These are phyloP conservation scores for Fusarium devonianum DNA, from an alignment of 2,329 filamentous ascomycete genomes.

Conservation along the genomic window DNA sequence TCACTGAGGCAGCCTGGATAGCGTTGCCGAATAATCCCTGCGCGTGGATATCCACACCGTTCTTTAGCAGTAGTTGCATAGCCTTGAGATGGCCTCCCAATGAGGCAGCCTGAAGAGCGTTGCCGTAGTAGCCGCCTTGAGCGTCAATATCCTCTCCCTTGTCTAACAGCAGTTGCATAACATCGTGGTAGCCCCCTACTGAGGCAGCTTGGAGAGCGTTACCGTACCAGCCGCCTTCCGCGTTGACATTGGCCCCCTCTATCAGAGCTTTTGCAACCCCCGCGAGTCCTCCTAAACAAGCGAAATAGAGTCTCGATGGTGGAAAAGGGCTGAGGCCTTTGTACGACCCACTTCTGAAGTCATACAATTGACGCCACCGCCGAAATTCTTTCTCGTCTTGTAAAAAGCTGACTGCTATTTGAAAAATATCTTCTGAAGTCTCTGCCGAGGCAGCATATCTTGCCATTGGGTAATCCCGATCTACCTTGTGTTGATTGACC, in stretches of 20 bases:
- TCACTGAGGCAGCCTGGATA: conserved; percentile 18
- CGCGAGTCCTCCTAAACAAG: conserved; percentile 15
- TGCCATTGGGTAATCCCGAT: conserved; percentile 29
- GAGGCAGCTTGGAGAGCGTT: conserved; percentile 29
- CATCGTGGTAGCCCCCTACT: neutral
- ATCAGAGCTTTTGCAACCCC: conserved; percentile 10
- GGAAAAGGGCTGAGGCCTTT: conserved; percentile 5
- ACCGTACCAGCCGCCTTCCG: conserved; percentile 7
- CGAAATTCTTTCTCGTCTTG: conserved; percentile 14
- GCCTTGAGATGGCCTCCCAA: neutral
- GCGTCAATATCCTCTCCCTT: conserved; percentile 14
- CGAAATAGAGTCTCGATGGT: conserved; percentile 23
- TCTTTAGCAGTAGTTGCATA: conserved; percentile 4
- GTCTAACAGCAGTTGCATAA: conserved; percentile 7
- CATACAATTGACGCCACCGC: conserved; percentile 19
- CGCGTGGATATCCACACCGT: conserved; percentile 5
- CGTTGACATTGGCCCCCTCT: conserved; percentile 11
- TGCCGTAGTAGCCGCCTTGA: neutral
- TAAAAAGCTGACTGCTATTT: conserved; percentile 17
- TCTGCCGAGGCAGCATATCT: conserved; percentile 21
- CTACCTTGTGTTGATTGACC: neutral
- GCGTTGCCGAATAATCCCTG: too few species aligned
- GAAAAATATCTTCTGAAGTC: conserved; percentile 4
- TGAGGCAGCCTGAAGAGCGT: conserved; percentile 17
- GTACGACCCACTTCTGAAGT: neutral